phyloP scores from a whole-genome alignment of 345 rosid species.

The Carallia pectinifolia region DNA sequence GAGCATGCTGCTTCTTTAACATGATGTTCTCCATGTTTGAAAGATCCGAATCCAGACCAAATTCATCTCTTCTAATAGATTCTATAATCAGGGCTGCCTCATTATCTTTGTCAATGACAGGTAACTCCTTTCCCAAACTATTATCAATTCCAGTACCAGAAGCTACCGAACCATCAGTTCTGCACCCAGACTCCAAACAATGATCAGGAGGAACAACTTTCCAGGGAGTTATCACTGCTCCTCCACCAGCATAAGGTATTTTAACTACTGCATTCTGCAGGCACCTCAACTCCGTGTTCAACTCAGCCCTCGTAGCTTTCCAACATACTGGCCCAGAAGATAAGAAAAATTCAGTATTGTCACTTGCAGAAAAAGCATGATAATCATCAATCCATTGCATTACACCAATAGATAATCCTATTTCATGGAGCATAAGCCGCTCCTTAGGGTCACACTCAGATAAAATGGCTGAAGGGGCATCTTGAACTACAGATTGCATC shows the following conservation, averaged over 20 bases:
- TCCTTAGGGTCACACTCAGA: constrained; percentile 51
- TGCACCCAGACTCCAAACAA: constrained; percentile 28
- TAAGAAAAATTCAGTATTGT: constrained; percentile 13
- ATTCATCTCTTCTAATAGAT: constrained; percentile 81
- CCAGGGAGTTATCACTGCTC: constrained; percentile 13
- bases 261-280: constrained; percentile 26
- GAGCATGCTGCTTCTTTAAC: constrained; percentile 96
- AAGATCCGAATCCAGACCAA: constrained; percentile 72
- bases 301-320: constrained; percentile 24
- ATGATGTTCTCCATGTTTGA: constrained; percentile 62
- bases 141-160: constrained; percentile 28
- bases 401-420: constrained; percentile 70
- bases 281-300: constrained; percentile 20
- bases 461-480: constrained; percentile 61
- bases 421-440: constrained; percentile 81
- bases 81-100: constrained; percentile 59
- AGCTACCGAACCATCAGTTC: constrained; percentile 24
- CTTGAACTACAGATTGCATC: constrained; percentile 51
- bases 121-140: constrained; percentile 21
- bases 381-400: constrained; percentile 76
- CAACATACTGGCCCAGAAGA: constrained; percentile 24
- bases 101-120: constrained; percentile 28
- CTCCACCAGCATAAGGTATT: constrained; percentile 26
- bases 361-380: constrained; percentile 39
- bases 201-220: constrained; percentile 22